These are phyloP conservation scores for Lecanicillium sp. DNA, from an alignment of 2,329 filamentous ascomycete species.

Conservation along the genomic window DNA sequence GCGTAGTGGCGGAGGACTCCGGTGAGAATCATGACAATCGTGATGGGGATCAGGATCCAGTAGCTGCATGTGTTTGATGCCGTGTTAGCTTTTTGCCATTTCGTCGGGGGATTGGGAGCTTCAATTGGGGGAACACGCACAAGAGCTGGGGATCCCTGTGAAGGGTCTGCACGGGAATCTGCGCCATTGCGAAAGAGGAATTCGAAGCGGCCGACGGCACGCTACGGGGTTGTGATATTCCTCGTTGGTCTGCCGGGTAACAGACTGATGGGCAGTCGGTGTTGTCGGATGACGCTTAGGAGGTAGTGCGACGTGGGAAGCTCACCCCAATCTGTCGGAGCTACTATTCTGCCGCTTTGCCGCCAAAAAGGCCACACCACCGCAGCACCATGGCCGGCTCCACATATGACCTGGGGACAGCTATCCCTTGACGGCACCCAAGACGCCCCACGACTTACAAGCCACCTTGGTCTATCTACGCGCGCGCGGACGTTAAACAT, in stretches of 20 bases:
- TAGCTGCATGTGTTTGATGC: conserved; percentile 70
- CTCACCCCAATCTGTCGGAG: conserved; percentile 1
- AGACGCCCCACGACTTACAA: conserved; percentile 10
- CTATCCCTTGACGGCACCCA: conserved; percentile 5
- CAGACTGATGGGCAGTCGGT: background rate
- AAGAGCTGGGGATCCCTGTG: conserved; percentile 97
- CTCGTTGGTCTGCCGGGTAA: background rate
- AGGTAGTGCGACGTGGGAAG: background rate
- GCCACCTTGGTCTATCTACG: conserved; percentile 11
- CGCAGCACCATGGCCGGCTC: background rate
- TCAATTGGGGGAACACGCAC: conserved; percentile 48
- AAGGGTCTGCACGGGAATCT: conserved; percentile 87
- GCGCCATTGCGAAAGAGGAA: conserved; percentile 56
- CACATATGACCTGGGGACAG: conserved; percentile 6
- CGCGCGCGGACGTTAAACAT: too few relatives aligned
- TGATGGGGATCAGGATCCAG: conserved; percentile 98
- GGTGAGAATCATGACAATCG: conserved; percentile 94
- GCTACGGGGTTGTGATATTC: background rate
- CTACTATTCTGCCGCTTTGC: conserved; percentile 11
- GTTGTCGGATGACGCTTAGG: background rate
- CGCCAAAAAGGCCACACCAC: background rate
- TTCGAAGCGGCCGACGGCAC: conserved; percentile 1
- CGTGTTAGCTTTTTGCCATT: conserved; percentile 13
- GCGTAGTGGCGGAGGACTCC: conserved; percentile 95
- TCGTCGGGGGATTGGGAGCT: background rate